These are phyloP conservation scores for Alternaria viburni DNA, from an alignment of 2,329 filamentous ascomycete genomes.

Conservation along the genomic window DNA sequence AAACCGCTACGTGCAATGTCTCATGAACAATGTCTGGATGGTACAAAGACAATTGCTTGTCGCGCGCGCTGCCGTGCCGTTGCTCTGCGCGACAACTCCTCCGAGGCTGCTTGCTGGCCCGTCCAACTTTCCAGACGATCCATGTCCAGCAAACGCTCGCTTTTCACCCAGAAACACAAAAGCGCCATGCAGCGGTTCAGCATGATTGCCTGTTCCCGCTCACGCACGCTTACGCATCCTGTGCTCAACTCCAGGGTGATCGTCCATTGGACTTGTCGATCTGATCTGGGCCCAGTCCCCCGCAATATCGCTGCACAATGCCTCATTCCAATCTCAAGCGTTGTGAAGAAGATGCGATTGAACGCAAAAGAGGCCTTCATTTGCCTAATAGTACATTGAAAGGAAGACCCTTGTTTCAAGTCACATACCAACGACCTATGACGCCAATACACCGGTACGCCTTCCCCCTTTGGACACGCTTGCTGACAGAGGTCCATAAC, in stretches of 20 bases:
- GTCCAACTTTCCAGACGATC: neutral
- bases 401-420: constrained; percentile 4
- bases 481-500: neutral
- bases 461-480: constrained; percentile 1
- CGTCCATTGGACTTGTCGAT: neutral
- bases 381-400: neutral
- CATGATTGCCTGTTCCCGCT: neutral
- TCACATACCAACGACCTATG: constrained; percentile 1
- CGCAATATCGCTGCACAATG: neutral
- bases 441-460: constrained; percentile 15
- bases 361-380: constrained; percentile 1
- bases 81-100: constrained; percentile 1
- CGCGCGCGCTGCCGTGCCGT: constrained; percentile 4
- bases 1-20: constrained; percentile 15
- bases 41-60: constrained; percentile 9
- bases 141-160: neutral
- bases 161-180: neutral
- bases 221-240: constrained; percentile 7
- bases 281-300: neutral
- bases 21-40: constrained; percentile 7
- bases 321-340: neutral
- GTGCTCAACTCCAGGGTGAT: constrained; percentile 1
- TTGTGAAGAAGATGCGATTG: neutral
- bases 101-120: neutral
- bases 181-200: neutral